Percentiles rank a stretch among this genome's conserved stretches.
Evolutionary conservation across 1,284 basidiomycete genomes (phyloP).

Genomic region (Apiotrichum mycotoxinovorans): DNA sequence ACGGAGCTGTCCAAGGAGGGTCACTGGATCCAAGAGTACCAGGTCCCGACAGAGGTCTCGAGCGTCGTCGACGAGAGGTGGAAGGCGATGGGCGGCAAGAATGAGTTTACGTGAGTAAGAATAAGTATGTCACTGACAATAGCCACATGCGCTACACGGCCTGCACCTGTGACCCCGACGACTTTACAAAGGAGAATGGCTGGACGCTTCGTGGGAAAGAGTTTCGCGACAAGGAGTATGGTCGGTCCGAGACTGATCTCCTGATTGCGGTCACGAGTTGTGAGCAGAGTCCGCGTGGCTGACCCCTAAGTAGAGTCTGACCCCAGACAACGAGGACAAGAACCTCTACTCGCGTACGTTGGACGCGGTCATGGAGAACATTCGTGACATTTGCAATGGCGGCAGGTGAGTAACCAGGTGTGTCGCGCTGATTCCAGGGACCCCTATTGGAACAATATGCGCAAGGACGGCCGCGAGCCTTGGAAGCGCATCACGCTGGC

Average conservation of each 20-base stretch:
- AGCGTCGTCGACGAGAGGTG: slow-evolving; percentile 83
- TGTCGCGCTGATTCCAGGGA: slow-evolving; percentile 27
- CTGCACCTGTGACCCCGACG: slow-evolving; percentile 88
- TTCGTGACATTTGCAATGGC: slow-evolving; percentile 61
- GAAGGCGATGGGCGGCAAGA: slow-evolving; percentile 40
- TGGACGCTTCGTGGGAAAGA: slow-evolving; percentile 69
- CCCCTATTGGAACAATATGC: slow-evolving; percentile 46
- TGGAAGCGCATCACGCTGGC: too few relatives aligned
- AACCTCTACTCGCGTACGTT: slow-evolving; percentile 76
- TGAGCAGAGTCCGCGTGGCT: too few relatives aligned
- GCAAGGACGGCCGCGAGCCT: too few relatives aligned
- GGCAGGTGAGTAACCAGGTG: slow-evolving; percentile 69
- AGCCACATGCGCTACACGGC: slow-evolving; percentile 85
- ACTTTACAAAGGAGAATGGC: slow-evolving; percentile 64
- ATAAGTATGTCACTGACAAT: too few relatives aligned
- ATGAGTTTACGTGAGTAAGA: slow-evolving; percentile 10
- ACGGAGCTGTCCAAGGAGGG: slow-evolving; percentile 80
- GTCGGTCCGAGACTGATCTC: slow-evolving; percentile 72
- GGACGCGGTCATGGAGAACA: slow-evolving; percentile 87
- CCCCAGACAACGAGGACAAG: slow-evolving; percentile 77
- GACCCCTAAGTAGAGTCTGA: slow-evolving; percentile 73
- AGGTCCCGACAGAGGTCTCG: slow-evolving; percentile 80
- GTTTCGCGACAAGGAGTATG: slow-evolving; percentile 9
- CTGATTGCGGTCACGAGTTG: slow-evolving; percentile 45
- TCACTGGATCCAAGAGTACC: slow-evolving; percentile 81